Base-by-base conservation (phyloP, 441 rosid genomes). In the Populus hybrid region DNA sequence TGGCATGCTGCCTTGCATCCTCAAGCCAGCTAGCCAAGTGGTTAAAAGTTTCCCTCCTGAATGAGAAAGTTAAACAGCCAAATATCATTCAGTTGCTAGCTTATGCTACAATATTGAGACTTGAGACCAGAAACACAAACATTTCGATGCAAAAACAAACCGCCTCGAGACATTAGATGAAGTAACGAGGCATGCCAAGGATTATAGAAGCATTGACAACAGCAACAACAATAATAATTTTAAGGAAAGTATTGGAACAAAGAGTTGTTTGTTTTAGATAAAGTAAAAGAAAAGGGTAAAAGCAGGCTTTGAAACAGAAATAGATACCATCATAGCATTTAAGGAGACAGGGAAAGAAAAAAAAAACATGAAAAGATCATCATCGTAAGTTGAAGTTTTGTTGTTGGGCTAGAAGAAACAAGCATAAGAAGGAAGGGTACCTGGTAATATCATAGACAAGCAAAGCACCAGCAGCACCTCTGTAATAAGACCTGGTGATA, bases 391-490 rank as follows among this genome's bases (percentile, higher is more conserved):
- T 40, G 14, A 40, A 40, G 14, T 3, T 40, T 40, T 10, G 50
- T 40, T 10, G 50, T 10, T 40, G 16, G 50, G 50, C 50, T 40
- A 40, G 50, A 10, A 40, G 50, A 40, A 40, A 40, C 14, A 40
- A 40, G 50, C 50, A 40, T n/a, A 61, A 20, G 6, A 66, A 50
- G 16, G 5, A n/a, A 4, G 45, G 24, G 12, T 82, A 94, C 99
- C 99, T 95, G 73, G 99, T 95, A 74, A 95, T 94, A 84, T 95
- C 99, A 82, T 95, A 95, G 79, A 94, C 99, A 72, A 95, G 97
- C 85, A 95, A 89, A 9, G 97, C 99, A 73, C 97, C 99, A 45
- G 99, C 99, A 79, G 99, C 99, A 0, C 99, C 98, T 83, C 99
- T 83, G 74, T 95, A 95, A 77, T 95, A 95, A 20, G 99, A 95